Evolutionary conservation across 257 asterid species (phyloP), one percentile per base, ranked within the genome.

Genomic region (Eustoma russellianum): DNA sequence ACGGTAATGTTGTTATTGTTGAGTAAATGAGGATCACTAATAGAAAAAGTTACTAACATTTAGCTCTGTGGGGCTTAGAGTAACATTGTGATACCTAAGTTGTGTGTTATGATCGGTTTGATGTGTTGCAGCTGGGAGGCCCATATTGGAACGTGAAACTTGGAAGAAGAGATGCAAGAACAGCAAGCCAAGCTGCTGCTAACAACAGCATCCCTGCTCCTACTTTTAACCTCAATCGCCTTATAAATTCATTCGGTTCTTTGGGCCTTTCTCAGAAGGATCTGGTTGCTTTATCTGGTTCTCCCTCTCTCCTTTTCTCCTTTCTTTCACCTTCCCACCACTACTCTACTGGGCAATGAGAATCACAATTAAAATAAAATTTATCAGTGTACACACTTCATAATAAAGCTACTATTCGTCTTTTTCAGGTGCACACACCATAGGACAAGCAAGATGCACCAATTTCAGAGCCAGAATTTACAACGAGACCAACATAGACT

Each of bases 371-470:
- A 24, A 2, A 24, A 24, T 24, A 24, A 24, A 24, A 24, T 19
- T 19, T 19, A 19, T 19, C 28, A 19, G 28, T 19, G 2, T 19
- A 19, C 30, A 24, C 30, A 24, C 30, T 24, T 24, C 30, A 24
- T 24, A 24, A 24, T 24, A 24, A 24, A 24, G 30, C 3, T 24
- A 24, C 3, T 38, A 11, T 38, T 38, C 12, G 9, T 38, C 13
- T 43, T 9, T 44, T 41, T 9, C 61, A 86, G 96, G 96, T 15
- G 56, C 94, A 5, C 98, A 91, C 86, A 87, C 96, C 1, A 84
- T 91, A 7, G 98, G 96, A 30, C 88, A 70, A 52, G 95, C 96
- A 40, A 70, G 95, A 55, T 91, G 98, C 80, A 87, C 93, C 0
- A 78, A 51, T 57, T 91, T 91, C 73, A 71, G 96, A 43, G 77